A percentile compares a stretch with the other conserved stretches of the same genome.
Evolutionary conservation across 2,329 filamentous ascomycete species (phyloP).

Genomic region (Ceratocystis lukuohia): DNA sequence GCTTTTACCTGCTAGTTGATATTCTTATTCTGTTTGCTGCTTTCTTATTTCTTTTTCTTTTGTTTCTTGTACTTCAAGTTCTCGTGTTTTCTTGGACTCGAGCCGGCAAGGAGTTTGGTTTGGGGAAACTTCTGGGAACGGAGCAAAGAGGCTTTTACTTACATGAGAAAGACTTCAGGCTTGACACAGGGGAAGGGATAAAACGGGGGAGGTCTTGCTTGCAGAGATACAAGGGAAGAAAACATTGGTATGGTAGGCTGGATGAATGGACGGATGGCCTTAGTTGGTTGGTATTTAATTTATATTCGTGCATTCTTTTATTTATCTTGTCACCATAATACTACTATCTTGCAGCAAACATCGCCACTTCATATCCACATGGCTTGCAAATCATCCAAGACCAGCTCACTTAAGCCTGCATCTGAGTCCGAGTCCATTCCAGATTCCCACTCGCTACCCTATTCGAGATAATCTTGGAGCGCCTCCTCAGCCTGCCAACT

Average conservation of each 20-base stretch:
- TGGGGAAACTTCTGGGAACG: not conserved
- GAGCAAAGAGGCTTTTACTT: not conserved
- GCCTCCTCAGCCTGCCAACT: conserved; percentile 1
- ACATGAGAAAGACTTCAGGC: not conserved
- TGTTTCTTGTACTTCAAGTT: conserved; percentile 6
- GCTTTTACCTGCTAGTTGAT: conserved; percentile 8
- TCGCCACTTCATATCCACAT: not conserved
- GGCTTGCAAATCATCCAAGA: not conserved
- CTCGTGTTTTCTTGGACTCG: not conserved
- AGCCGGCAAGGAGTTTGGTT: not conserved
- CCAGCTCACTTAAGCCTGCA: not conserved
- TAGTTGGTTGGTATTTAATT: conserved; percentile 3
- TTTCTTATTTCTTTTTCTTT: conserved; percentile 6
- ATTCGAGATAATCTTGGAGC: not conserved
- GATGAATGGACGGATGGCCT: not conserved
- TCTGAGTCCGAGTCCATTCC: not conserved
- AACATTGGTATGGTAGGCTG: not conserved
- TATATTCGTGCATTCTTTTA: not conserved
- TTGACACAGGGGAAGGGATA: not conserved
- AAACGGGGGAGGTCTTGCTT: not conserved
- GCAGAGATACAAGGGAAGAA: not conserved
- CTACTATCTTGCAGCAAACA: no score
- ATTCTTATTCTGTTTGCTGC: conserved; percentile 15
- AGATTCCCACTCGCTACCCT: conserved; percentile 5
- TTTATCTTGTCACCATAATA: not conserved